Percentiles rank a stretch among this genome's conserved stretches.
Conservation (phyloP, 2,329 filamentous ascomycete species). For the Penicillium oxalicum region DNA sequence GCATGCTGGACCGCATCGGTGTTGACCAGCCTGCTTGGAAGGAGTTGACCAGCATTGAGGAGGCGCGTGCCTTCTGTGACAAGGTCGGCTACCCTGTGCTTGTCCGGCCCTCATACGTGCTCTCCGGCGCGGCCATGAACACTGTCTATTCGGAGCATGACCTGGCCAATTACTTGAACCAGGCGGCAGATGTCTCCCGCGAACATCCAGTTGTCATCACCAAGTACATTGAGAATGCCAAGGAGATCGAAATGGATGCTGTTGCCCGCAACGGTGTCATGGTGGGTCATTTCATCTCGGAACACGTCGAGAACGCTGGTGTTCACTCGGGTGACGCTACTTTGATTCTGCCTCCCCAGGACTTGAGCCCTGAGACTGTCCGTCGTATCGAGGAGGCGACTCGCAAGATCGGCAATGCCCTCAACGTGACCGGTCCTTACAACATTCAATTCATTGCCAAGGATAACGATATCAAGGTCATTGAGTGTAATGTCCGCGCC, state of each 20-base stretch:
- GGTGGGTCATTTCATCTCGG: constrained; percentile 93
- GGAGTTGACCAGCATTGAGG: constrained; percentile 89
- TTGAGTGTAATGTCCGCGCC: constrained; percentile 96
- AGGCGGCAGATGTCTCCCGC: constrained; percentile 86
- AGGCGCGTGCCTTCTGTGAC: constrained; percentile 80
- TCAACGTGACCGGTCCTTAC: constrained; percentile 94
- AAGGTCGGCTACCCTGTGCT: constrained; percentile 89
- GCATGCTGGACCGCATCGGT: constrained; percentile 89
- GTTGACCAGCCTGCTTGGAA: constrained; percentile 99
- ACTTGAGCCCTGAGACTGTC: constrained; percentile 83
- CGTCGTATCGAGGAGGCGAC: constrained; percentile 89
- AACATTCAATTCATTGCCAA: constrained; percentile 99
- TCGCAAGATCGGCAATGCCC: constrained; percentile 83
- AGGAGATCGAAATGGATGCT: constrained; percentile 99
- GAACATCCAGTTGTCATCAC: constrained; percentile 98
- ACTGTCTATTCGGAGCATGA: constrained; percentile 96
- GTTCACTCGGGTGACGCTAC: constrained; percentile 98
- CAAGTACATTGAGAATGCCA: constrained; percentile 98
- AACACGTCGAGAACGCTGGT: constrained; percentile 97
- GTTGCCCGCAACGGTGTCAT: constrained; percentile 85
- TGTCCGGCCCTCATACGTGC: constrained; percentile 90
- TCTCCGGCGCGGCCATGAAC: constrained; percentile 98
- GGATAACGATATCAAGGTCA: constrained; percentile 99
- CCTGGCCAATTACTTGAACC: constrained; percentile 77
- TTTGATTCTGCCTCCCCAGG: constrained; percentile 87